These are phyloP conservation scores for Papilionanthe hybrid DNA, from an alignment of 116 monocot genomes.

Conservation along the genomic window DNA sequence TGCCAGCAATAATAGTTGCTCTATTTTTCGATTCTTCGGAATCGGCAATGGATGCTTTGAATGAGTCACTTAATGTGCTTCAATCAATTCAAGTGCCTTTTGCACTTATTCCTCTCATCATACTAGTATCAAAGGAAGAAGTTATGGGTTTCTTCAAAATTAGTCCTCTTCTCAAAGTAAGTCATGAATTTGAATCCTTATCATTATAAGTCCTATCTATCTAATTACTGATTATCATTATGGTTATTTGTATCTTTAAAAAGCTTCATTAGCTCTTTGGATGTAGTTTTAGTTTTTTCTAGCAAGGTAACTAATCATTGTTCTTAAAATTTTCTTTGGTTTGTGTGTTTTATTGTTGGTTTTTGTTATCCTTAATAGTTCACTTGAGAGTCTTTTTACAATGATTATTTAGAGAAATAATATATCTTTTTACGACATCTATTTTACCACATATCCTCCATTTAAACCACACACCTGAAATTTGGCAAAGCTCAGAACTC, in stretches of 20 bases:
- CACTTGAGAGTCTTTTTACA: background rate
- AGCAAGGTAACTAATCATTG: background rate
- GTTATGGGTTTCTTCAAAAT: slow-evolving; percentile 48
- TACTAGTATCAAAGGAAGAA: slow-evolving; percentile 48
- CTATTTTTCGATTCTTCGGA: slow-evolving; percentile 24
- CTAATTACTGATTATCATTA: background rate
- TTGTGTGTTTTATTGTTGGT: background rate
- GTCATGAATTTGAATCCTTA: background rate
- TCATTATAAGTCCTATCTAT: background rate
- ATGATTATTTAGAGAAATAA: background rate
- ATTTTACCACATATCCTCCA: too few relatives aligned
- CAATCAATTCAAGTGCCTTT: slow-evolving; percentile 59
- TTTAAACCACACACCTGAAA: too few relatives aligned
- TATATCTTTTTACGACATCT: background rate
- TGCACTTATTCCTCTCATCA: slow-evolving; percentile 46
- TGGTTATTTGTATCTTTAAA: background rate
- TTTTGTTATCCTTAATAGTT: background rate
- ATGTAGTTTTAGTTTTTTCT: background rate
- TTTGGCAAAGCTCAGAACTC: too few relatives aligned
- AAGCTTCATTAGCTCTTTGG: background rate
- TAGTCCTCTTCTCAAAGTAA: background rate
- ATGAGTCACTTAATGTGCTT: slow-evolving; percentile 54
- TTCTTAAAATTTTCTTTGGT: background rate
- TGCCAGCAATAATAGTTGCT: slow-evolving; percentile 36
- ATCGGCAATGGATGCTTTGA: slow-evolving; percentile 36